Percentiles rank a stretch among this genome's conserved stretches.
These are phyloP conservation scores for Cryptococcus wingfieldii DNA, from an alignment of 1,284 basidiomycete species.

Conservation along the genomic window DNA sequence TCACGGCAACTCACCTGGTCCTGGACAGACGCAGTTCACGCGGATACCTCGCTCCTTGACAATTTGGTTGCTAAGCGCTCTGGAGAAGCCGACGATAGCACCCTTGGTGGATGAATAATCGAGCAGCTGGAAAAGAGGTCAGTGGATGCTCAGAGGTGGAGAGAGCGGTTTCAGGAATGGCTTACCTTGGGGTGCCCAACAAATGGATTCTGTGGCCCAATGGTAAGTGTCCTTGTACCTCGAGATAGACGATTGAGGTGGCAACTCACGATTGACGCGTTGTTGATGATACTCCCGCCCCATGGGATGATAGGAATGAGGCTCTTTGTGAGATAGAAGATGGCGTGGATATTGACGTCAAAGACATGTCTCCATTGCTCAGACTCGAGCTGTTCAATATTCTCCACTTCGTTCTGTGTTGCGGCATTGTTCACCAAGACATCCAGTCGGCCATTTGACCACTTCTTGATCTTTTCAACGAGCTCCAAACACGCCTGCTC, in stretches of 20 bases:
- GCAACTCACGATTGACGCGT: slow-evolving; percentile 24
- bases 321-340: slow-evolving; percentile 57
- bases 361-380: slow-evolving; percentile 58
- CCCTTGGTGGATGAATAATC: slow-evolving; percentile 60
- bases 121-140: slow-evolving; percentile 44
- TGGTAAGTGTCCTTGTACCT: background rate
- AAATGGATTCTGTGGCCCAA: slow-evolving; percentile 40
- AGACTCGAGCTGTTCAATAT: slow-evolving; percentile 51
- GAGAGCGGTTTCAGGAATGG: background rate
- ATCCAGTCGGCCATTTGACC: slow-evolving; percentile 51
- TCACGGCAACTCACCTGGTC: slow-evolving; percentile 29
- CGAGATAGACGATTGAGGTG: background rate
- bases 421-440: slow-evolving; percentile 57
- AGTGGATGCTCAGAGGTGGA: background rate
- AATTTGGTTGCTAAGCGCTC: slow-evolving; percentile 56
- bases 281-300: slow-evolving; percentile 55
- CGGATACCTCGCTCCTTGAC: slow-evolving; percentile 55
- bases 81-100: slow-evolving; percentile 54
- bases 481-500: slow-evolving; percentile 52
- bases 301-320: slow-evolving; percentile 50
- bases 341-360: slow-evolving; percentile 53
- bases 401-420: slow-evolving; percentile 54
- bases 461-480: slow-evolving; percentile 51
- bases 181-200: slow-evolving; percentile 52
- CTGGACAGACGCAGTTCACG: slow-evolving; percentile 56